Evolutionary conservation across 2,329 filamentous ascomycete species (phyloP), one percentile per base, ranked within the genome.

Genomic region (Pseudogymnoascus sp.): DNA sequence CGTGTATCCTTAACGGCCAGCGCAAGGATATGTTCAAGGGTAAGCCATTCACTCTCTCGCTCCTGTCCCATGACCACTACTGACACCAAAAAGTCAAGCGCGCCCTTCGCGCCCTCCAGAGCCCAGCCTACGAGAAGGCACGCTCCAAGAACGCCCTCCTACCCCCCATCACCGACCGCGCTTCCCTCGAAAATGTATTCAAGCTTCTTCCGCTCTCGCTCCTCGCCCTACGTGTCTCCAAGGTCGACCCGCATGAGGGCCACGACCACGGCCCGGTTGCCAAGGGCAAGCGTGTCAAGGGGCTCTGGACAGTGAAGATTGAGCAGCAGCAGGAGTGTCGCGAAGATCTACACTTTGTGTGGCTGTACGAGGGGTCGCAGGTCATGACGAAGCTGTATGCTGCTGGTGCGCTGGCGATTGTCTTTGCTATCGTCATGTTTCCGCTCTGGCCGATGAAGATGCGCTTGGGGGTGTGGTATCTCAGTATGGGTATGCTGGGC

Each of bases 11-110:
- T 68, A 93, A 97, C 68, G 95, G 95, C 71, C 93, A 97, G 81
- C 86, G 95, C 72, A 97, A 96, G 78, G 93, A 99, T 68, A 96
- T 99, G 90, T 97, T 99, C 77, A 89, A 88, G 82, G 92, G 91
- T 93, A 80, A 60, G 73, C 66, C 21, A 14, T 53, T 62, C 61
- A 60, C 56, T 47, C 53, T 59, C n/a, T 47, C 14, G 44, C 24
- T 59, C 14, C 37, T 5, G 8, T 40, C 19, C 53, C 19, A 16
- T 63, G 29, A 4, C 7, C 47, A 50, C 56, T 64, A 59, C 65
- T 72, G 64, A 69, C 63, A 5, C 13, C 38, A 21, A 21, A 42
- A 62, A 96, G 95, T 99, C 75, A 97, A 97, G 82, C 91, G 95
- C 74, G 95, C 95, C 42, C 88, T 99, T 66, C 90, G 95, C 70